A percentile compares a stretch with the other conserved stretches of the same genome.
Evolutionary conservation across 345 rosid species (phyloP).

Genomic region (Trapa bicornis): DNA sequence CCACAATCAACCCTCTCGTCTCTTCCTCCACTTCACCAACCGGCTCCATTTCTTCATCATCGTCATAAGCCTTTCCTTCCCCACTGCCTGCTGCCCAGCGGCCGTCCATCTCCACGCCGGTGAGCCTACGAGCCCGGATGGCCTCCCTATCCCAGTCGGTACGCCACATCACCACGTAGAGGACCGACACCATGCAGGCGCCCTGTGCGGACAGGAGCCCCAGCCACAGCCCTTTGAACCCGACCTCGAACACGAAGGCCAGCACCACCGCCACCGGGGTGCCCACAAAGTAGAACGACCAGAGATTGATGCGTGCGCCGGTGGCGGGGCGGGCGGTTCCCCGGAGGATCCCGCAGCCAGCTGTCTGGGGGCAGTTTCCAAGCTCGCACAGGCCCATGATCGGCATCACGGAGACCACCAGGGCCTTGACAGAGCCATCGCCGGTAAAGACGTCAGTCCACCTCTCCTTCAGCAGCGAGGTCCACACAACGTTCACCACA

Average conservation of each 20-base stretch:
- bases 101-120: slow-evolving; percentile 26
- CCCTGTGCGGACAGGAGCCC: slow-evolving; percentile 82
- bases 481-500: slow-evolving; percentile 66
- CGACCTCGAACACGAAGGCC: slow-evolving; percentile 59
- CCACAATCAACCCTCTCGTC: slow-evolving; percentile 21
- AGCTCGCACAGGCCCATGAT: slow-evolving; percentile 85
- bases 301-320: slow-evolving; percentile 72
- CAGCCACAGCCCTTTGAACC: slow-evolving; percentile 86
- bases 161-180: slow-evolving; percentile 42
- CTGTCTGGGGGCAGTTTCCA: slow-evolving; percentile 90
- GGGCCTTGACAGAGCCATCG: slow-evolving; percentile 37
- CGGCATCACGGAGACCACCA: slow-evolving; percentile 79
- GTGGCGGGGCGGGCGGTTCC: slow-evolving; percentile 76
- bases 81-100: slow-evolving; percentile 3
- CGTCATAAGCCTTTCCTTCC: slow-evolving; percentile 2
- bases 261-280: slow-evolving; percentile 85
- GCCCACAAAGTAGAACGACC: slow-evolving; percentile 82
- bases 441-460: slow-evolving; percentile 76
- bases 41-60: not conserved
- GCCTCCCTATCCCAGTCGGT: slow-evolving; percentile 94
- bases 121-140: slow-evolving; percentile 44
- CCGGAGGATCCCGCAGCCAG: slow-evolving; percentile 87
- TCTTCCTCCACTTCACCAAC: slow-evolving; percentile 17
- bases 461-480: slow-evolving; percentile 45
- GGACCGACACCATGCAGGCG: slow-evolving; percentile 58